Evolutionary conservation across 129 eudicot genomes (phyloP).

Genomic region (Artemisia tridentata): DNA sequence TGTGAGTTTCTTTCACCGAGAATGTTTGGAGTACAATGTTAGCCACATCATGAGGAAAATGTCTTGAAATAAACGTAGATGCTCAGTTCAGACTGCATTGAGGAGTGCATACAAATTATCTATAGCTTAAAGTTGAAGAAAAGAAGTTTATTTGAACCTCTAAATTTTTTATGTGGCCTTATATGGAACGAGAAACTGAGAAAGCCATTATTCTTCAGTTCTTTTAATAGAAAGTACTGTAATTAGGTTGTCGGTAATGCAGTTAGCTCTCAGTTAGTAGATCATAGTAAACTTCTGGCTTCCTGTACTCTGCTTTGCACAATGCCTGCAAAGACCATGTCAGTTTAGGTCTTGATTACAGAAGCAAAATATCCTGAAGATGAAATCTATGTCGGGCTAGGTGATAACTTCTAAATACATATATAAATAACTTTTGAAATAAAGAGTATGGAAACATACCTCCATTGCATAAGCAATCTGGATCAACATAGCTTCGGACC

Average conservation of each 20-base stretch:
- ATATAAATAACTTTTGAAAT: not conserved
- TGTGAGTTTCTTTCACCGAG: not conserved
- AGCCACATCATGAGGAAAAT: not conserved
- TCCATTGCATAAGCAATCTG: conserved; percentile 71
- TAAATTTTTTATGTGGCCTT: conserved; percentile 4
- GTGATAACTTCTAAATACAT: too few species aligned
- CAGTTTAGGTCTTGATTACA: conserved; percentile 7
- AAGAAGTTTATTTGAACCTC: conserved; percentile 20
- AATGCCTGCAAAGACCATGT: conserved; percentile 20
- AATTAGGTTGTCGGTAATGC: conserved; percentile 6
- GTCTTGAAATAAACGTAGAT: conserved; percentile 5
- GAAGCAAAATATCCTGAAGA: not conserved
- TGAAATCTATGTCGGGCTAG: too few species aligned
- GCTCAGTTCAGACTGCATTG: conserved; percentile 4
- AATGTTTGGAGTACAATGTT: not conserved
- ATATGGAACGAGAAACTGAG: not conserved
- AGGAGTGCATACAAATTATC: not conserved
- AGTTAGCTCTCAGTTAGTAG: conserved; percentile 35
- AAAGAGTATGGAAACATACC: conserved; percentile 35
- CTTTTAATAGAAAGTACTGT: conserved; percentile 2
- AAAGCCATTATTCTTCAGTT: conserved; percentile 5
- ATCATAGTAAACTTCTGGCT: conserved; percentile 40
- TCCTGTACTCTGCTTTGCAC: conserved; percentile 27
- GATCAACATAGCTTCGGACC: conserved; percentile 80
- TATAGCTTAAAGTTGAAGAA: not conserved